Evolutionary conservation across 495 filamentous ascomycete species (phyloP).

Genomic region (Hypoxylon cercidicola): DNA sequence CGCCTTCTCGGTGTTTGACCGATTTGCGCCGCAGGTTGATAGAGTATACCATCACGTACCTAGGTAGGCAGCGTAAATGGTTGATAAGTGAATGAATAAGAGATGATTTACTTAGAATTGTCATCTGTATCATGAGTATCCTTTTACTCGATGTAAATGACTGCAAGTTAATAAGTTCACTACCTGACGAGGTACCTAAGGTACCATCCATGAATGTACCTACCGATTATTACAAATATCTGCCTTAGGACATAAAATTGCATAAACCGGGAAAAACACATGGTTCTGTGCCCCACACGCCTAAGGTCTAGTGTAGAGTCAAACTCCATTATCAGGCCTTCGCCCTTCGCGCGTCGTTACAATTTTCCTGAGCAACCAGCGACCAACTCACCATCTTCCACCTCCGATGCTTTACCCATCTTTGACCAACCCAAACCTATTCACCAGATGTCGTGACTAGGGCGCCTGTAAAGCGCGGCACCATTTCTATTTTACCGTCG

Average conservation of each 20-base stretch:
- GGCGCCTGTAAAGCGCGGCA: conserved; percentile 15
- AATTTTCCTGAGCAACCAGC: conserved; percentile 32
- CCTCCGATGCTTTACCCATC: not conserved
- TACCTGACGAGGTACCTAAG: too few species aligned
- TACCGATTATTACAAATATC: too few species aligned
- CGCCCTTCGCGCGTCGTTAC: conserved; percentile 28
- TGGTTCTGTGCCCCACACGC: not conserved
- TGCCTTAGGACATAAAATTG: not conserved
- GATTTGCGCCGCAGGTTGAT: too few species aligned
- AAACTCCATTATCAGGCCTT: conserved; percentile 27
- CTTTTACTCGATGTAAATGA: too few species aligned
- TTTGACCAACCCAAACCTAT: conserved; percentile 1
- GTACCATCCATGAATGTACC: too few species aligned
- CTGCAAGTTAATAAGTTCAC: too few species aligned
- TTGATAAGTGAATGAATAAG: too few species aligned
- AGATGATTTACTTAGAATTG: too few species aligned
- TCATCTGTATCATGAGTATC: too few species aligned
- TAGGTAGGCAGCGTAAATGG: too few species aligned
- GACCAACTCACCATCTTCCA: not conserved
- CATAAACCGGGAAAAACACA: not conserved
- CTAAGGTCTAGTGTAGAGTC: conserved; percentile 25
- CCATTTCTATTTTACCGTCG: conserved; percentile 16
- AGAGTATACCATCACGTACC: too few species aligned
- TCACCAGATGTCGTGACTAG: conserved; percentile 17
- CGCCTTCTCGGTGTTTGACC: too few species aligned